A percentile compares a stretch with the other conserved stretches of the same genome.
Evolutionary conservation across 805 yeast genomes (phyloP).

Genomic region (Saccharomycopsis sp.): DNA sequence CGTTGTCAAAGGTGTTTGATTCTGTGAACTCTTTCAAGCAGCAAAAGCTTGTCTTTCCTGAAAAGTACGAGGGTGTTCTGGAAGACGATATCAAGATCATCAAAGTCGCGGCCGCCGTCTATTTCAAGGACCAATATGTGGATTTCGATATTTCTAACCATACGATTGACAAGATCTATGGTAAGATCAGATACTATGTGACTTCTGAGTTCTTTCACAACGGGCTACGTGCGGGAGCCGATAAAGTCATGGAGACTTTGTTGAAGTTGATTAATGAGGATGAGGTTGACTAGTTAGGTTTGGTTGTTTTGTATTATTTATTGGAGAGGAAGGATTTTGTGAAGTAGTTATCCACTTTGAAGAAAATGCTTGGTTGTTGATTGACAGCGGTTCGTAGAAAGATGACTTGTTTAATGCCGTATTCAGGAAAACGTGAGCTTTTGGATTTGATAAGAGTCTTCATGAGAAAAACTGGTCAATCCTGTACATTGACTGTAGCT

Average conservation of each 20-base stretch:
- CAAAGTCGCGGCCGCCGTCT: conserved; percentile 42
- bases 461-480: no score
- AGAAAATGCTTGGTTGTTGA: no score
- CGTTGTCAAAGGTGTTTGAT: conserved; percentile 20
- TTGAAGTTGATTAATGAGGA: conserved; percentile 32
- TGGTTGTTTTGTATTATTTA: no score
- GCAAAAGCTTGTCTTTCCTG: conserved; percentile 3
- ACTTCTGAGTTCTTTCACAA: conserved; percentile 46
- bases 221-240: conserved; percentile 40
- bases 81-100: conserved; percentile 15
- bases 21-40: conserved; percentile 5
- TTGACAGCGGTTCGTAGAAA: no score
- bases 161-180: conserved; percentile 31
- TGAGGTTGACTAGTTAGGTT: conserved; percentile 34
- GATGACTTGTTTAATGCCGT: no score
- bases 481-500: no score
- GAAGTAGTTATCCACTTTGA: no score
- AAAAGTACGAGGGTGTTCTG: neutral
- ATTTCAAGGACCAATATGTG: conserved; percentile 45
- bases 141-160: conserved; percentile 37
- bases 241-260: conserved; percentile 34
- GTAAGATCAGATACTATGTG: conserved; percentile 33
- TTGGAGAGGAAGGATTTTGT: no score
- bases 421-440: no score
- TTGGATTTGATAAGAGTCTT: no score